A percentile compares a stretch with the other conserved stretches of the same genome.
These are phyloP conservation scores for Mycena pura DNA, from an alignment of 768 basidiomycete species.

Conservation along the genomic window DNA sequence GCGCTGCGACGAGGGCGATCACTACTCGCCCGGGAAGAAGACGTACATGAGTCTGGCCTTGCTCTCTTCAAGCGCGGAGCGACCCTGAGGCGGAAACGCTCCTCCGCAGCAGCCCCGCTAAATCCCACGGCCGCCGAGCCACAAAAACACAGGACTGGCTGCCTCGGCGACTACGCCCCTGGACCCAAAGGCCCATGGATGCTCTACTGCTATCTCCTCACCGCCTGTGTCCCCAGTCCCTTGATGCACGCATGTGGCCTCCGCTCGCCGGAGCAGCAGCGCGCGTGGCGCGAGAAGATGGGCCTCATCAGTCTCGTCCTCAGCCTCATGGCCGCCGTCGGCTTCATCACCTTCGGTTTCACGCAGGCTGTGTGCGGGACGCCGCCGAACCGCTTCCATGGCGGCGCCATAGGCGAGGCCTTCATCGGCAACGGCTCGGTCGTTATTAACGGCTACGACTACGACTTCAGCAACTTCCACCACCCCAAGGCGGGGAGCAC, in stretches of 20 bases:
- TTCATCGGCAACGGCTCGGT: slow-evolving; percentile 80
- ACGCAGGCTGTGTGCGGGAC: slow-evolving; percentile 92
- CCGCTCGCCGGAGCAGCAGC: slow-evolving; percentile 88
- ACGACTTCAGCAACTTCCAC: slow-evolving; percentile 86
- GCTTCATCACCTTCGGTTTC: slow-evolving; percentile 99
- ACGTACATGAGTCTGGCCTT: slow-evolving; percentile 89
- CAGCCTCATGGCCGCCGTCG: slow-evolving; percentile 89
- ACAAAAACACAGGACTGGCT: slow-evolving; percentile 48
- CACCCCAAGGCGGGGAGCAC: slow-evolving; percentile 73
- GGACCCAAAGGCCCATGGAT: slow-evolving; percentile 96
- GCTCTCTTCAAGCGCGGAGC: slow-evolving; percentile 89
- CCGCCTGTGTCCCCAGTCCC: slow-evolving; percentile 81
- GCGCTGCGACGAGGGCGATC: slow-evolving; percentile 85
- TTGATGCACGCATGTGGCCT: slow-evolving; percentile 83
- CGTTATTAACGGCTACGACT: slow-evolving; percentile 93
- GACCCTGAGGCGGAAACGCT: slow-evolving; percentile 76
- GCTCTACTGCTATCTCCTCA: slow-evolving; percentile 89
- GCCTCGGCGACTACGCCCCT: slow-evolving; percentile 77
- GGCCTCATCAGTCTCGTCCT: slow-evolving; percentile 85
- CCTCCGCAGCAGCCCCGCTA: slow-evolving; percentile 48
- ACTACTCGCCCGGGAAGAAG: slow-evolving; percentile 88
- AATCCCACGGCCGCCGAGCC: slow-evolving; percentile 43
- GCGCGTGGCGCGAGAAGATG: slow-evolving; percentile 99
- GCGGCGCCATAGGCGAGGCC: slow-evolving; percentile 74
- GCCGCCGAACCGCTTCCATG: slow-evolving; percentile 82